Percentiles rank a stretch among this genome's conserved stretches.
phyloP scores from a whole-genome alignment of 2,329 filamentous ascomycete species.

The Colletotrichum sp. region DNA sequence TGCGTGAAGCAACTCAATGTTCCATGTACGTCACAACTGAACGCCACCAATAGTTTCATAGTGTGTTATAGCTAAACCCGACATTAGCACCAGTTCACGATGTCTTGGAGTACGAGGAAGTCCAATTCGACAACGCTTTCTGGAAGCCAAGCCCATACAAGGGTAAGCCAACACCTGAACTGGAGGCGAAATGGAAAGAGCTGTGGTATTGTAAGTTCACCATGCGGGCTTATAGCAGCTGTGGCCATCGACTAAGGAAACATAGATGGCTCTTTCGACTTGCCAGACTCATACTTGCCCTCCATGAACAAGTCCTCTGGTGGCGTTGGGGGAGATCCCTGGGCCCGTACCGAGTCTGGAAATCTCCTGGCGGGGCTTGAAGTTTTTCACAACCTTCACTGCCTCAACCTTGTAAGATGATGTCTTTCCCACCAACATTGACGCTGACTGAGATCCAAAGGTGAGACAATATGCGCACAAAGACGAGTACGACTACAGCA shows the following conservation, averaged over 20 bases:
- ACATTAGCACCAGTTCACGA: neutral
- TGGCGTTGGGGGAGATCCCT: neutral
- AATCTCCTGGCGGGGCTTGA: constrained; percentile 45
- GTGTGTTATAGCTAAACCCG: neutral
- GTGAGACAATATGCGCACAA: constrained; percentile 29
- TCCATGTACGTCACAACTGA: neutral
- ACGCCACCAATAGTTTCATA: neutral
- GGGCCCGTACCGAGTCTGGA: neutral
- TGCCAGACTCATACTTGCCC: neutral
- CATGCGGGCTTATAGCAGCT: neutral
- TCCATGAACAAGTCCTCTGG: neutral
- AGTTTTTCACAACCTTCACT: constrained; percentile 61
- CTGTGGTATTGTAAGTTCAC: constrained; percentile 1
- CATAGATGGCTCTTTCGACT: constrained; percentile 1
- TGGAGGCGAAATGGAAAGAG: constrained; percentile 2
- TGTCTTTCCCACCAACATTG: neutral
- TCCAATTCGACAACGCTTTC: constrained; percentile 6
- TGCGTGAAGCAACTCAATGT: neutral
- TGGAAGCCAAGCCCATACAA: constrained; percentile 12
- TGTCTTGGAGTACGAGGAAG: neutral
- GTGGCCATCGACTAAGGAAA: neutral
- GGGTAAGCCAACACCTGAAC: constrained; percentile 1
- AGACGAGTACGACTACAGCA: neutral
- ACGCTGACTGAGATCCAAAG: neutral
- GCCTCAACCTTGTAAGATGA: constrained; percentile 47